These are phyloP conservation scores for Ganoderma meredithae DNA, from an alignment of 1,284 basidiomycete genomes.

Conservation along the genomic window DNA sequence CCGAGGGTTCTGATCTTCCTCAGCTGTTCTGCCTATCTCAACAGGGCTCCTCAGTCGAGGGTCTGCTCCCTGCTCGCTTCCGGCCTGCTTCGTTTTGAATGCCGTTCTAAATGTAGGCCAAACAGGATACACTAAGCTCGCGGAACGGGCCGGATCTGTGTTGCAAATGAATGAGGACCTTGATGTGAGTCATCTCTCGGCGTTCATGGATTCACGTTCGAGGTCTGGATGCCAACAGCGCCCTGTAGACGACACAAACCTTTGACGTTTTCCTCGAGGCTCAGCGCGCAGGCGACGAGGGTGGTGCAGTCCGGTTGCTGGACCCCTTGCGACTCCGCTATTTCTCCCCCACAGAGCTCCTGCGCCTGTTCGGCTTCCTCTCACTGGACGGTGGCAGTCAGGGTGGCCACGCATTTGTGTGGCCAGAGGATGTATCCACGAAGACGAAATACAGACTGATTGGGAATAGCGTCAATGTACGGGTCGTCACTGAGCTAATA, in stretches of 20 bases:
- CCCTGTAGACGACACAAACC: constrained; percentile 60
- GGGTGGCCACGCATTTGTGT: constrained; percentile 50
- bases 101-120: not conserved
- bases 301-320: constrained; percentile 61
- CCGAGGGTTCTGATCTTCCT: not conserved
- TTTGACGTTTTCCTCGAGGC: constrained; percentile 66
- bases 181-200: constrained; percentile 61
- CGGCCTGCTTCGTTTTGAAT: not conserved
- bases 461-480: constrained; percentile 83
- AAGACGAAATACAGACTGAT: constrained; percentile 78
- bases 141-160: constrained; percentile 78
- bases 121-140: constrained; percentile 76
- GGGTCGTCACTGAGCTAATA: constrained; percentile 65
- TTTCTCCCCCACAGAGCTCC: constrained; percentile 73
- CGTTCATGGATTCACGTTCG: not conserved
- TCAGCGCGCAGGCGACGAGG: constrained; percentile 46
- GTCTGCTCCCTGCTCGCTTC: not conserved
- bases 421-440: constrained; percentile 64
- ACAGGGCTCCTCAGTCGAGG: not conserved
- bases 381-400: constrained; percentile 27
- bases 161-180: constrained; percentile 72
- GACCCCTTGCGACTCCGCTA: constrained; percentile 69
- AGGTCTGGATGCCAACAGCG: not conserved
- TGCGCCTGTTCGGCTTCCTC: constrained; percentile 71
- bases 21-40: not conserved